Conservation (phyloP, 768 basidiomycete genomes). For the Asterophora lycoperdoides region DNA sequence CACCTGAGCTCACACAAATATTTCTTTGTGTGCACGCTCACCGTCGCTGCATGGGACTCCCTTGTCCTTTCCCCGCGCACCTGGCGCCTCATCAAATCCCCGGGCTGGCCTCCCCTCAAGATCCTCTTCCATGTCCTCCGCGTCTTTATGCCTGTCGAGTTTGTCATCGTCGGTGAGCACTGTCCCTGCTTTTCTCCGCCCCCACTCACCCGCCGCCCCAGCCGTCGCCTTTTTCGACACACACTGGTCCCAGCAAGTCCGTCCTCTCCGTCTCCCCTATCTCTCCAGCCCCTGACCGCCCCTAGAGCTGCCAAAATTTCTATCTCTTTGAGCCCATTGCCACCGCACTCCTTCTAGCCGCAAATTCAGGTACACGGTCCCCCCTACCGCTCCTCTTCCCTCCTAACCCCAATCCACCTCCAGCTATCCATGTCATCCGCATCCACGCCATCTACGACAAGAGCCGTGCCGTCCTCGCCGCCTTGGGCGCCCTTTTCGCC, state of each 20-base stretch:
- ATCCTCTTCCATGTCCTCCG: constrained; percentile 70
- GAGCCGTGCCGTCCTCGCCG: constrained; percentile 44
- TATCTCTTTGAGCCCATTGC: constrained; percentile 86
- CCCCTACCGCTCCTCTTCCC: constrained; percentile 21
- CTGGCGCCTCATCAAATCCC: constrained; percentile 62
- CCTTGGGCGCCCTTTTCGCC: constrained; percentile 57
- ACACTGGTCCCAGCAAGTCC: constrained; percentile 51
- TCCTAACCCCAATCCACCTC: constrained; percentile 66
- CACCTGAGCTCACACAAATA: constrained; percentile 86
- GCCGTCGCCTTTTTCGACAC: constrained; percentile 86
- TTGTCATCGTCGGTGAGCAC: constrained; percentile 61
- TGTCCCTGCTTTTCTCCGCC: neutral
- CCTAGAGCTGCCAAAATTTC: constrained; percentile 60
- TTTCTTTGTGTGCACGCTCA: constrained; percentile 85
- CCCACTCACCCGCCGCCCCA: constrained; percentile 24
- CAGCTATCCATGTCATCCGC: constrained; percentile 71
- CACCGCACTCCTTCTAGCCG: constrained; percentile 76
- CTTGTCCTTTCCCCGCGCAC: constrained; percentile 79
- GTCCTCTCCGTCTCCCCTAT: constrained; percentile 17
- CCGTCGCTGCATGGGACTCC: constrained; percentile 87
- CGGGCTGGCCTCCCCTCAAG: constrained; percentile 76
- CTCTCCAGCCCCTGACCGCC: neutral
- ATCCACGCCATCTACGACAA: constrained; percentile 78
- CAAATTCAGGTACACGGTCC: constrained; percentile 47
- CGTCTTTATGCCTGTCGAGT: constrained; percentile 76